phyloP scores from a whole-genome alignment of 148 eudicot genomes.

The Camellia japonica region DNA sequence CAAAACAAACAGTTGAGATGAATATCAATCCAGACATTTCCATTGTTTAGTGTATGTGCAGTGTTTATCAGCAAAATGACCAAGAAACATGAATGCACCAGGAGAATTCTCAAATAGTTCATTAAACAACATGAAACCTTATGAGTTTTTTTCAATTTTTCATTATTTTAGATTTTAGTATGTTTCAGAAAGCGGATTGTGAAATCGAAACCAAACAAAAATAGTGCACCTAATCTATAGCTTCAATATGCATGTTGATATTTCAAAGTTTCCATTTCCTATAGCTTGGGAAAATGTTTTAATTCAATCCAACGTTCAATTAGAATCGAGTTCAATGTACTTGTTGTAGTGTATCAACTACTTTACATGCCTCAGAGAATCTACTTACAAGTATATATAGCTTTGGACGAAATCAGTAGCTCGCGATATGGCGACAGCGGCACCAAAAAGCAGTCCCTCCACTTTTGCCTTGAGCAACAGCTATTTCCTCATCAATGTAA shows the following conservation, averaged over 20 bases:
- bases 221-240: neutral
- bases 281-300: neutral
- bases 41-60: too few species aligned
- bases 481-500: conserved; percentile 89
- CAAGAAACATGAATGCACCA: too few species aligned
- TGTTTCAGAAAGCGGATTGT: too few species aligned
- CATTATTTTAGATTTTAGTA: too few species aligned
- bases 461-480: conserved; percentile 89
- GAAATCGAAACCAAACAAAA: too few species aligned
- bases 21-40: too few species aligned
- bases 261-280: neutral
- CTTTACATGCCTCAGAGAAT: neutral
- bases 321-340: neutral
- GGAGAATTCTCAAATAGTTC: too few species aligned
- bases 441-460: conserved; percentile 99
- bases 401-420: conserved; percentile 17
- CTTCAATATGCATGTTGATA: neutral
- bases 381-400: neutral
- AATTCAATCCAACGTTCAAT: neutral
- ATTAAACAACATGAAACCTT: too few species aligned
- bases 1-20: too few species aligned
- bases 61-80: too few species aligned
- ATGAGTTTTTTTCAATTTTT: too few species aligned
- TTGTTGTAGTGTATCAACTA: neutral
- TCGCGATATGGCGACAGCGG: conserved; percentile 55